phyloP scores from a whole-genome alignment of 2,329 filamentous ascomycete species.

The Apiospora rasikravindrae region DNA sequence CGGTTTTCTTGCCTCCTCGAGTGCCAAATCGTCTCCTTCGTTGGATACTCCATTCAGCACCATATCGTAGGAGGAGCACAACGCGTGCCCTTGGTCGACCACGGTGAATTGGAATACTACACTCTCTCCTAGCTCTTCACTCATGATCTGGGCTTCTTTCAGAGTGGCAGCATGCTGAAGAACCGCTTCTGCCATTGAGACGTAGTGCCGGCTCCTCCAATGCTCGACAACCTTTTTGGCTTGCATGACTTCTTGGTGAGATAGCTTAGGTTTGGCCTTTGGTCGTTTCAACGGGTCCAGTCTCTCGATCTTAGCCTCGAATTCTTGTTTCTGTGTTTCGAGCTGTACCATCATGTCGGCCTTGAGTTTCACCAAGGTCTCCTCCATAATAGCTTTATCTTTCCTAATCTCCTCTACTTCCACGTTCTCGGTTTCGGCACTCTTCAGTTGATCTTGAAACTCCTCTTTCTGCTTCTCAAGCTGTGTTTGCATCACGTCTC shows the following conservation, averaged over 20 bases:
- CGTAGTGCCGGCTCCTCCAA: conserved; percentile 86
- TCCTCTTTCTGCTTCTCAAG: conserved; percentile 85
- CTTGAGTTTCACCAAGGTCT: conserved; percentile 77
- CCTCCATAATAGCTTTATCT: conserved; percentile 86
- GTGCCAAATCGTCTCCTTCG: conserved; percentile 80
- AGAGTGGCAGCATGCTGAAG: conserved; percentile 85
- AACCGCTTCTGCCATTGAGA: conserved; percentile 91
- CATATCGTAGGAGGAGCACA: conserved; percentile 95
- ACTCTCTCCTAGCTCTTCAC: conserved; percentile 90
- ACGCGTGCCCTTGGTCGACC: conserved; percentile 83
- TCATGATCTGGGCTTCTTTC: conserved; percentile 98
- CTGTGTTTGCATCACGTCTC: conserved; percentile 83
- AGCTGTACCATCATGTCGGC: conserved; percentile 89
- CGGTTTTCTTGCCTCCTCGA: conserved; percentile 84
- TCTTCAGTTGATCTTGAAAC: conserved; percentile 78
- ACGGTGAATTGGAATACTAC: conserved; percentile 96
- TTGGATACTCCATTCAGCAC: conserved; percentile 88
- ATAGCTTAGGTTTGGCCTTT: conserved; percentile 67
- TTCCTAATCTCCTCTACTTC: conserved; percentile 84
- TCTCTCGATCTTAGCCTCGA: conserved; percentile 82
- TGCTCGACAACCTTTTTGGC: conserved; percentile 71
- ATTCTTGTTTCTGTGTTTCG: conserved; percentile 80
- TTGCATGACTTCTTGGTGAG: conserved; percentile 72
- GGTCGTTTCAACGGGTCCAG: conserved; percentile 68
- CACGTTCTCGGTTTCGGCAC: conserved; percentile 73